Evolutionary conservation across 257 asterid genomes (phyloP).

Genomic region (Forsythia viridissima): DNA sequence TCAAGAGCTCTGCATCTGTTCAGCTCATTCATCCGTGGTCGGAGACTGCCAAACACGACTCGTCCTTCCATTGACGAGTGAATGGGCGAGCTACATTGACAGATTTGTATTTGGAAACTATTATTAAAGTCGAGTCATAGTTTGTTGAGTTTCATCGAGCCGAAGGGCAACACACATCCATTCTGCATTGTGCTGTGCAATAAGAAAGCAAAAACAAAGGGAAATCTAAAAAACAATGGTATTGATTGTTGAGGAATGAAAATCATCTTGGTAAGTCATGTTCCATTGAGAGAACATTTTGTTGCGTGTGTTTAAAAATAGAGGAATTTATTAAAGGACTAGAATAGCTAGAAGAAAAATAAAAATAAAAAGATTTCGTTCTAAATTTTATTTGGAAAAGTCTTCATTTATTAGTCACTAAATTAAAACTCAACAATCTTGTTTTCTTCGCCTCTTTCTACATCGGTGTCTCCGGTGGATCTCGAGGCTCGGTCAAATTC

Average conservation of each 20-base stretch:
- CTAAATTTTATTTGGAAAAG: too few relatives aligned
- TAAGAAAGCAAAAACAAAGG: neutral
- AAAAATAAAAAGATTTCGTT: too few relatives aligned
- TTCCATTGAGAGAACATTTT: neutral
- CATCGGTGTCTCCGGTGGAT: too few relatives aligned
- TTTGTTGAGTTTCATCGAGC: neutral
- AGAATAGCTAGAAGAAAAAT: too few relatives aligned
- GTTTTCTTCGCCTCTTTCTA: too few relatives aligned
- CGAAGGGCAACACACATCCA: neutral
- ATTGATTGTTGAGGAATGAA: neutral
- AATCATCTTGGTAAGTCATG: neutral
- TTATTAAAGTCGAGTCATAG: neutral
- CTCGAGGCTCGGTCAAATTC: too few relatives aligned
- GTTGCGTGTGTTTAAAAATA: neutral
- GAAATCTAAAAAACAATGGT: neutral
- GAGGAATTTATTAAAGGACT: too few relatives aligned
- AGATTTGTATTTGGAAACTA: neutral
- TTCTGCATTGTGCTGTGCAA: neutral
- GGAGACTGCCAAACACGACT: slow-evolving; percentile 71
- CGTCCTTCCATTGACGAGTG: slow-evolving; percentile 44
- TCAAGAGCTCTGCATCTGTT: slow-evolving; percentile 87
- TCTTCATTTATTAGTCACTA: too few relatives aligned
- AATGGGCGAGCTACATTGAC: slow-evolving; percentile 6
- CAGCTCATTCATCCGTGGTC: slow-evolving; percentile 65
- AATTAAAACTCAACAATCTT: too few relatives aligned